A percentile compares a stretch with the other conserved stretches of the same genome.
Evolutionary conservation across 352 stramenopile species (phyloP).

Genomic region (Phytophthora nicotianae): DNA sequence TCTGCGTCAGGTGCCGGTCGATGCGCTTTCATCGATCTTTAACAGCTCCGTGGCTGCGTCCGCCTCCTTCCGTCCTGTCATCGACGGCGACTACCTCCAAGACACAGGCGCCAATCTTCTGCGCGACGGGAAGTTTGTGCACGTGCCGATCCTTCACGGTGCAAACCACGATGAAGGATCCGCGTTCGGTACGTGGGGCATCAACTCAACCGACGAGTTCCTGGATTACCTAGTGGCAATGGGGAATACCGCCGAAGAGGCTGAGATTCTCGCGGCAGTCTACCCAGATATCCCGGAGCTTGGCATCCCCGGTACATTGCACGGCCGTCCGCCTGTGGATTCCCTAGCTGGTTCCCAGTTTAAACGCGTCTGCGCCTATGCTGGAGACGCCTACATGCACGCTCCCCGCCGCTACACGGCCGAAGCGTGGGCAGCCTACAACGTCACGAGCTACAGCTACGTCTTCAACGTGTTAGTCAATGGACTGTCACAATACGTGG

Average conservation of each 20-base stretch:
- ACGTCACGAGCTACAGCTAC: constrained; percentile 37
- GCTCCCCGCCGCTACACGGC: constrained; percentile 27
- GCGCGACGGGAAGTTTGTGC: constrained; percentile 28
- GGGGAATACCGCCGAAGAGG: constrained; percentile 9
- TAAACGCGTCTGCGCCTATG: constrained; percentile 27
- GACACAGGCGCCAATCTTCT: constrained; percentile 16
- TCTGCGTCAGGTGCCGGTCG: constrained; percentile 29
- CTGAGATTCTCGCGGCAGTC: constrained; percentile 8
- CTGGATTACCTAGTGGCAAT: constrained; percentile 18
- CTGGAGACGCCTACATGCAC: constrained; percentile 27
- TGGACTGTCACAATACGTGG: constrained; percentile 15
- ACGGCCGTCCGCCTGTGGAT: constrained; percentile 16
- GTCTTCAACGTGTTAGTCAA: constrained; percentile 31
- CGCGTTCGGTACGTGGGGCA: constrained; percentile 24
- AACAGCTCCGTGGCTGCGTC: constrained; percentile 29
- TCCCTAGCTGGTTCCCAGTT: constrained; percentile 14
- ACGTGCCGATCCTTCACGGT: constrained; percentile 25
- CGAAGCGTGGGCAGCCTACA: constrained; percentile 22
- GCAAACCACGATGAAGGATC: constrained; percentile 35
- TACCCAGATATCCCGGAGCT: constrained; percentile 37
- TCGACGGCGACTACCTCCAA: constrained; percentile 38
- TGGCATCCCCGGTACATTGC: constrained; percentile 21
- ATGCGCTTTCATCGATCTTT: constrained; percentile 22
- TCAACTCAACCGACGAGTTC: constrained; percentile 26
- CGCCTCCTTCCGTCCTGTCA: constrained; percentile 10